Percentiles rank a stretch among this genome's conserved stretches.
These are phyloP conservation scores for Luvunga scandens DNA, from an alignment of 345 rosid genomes.

Conservation along the genomic window DNA sequence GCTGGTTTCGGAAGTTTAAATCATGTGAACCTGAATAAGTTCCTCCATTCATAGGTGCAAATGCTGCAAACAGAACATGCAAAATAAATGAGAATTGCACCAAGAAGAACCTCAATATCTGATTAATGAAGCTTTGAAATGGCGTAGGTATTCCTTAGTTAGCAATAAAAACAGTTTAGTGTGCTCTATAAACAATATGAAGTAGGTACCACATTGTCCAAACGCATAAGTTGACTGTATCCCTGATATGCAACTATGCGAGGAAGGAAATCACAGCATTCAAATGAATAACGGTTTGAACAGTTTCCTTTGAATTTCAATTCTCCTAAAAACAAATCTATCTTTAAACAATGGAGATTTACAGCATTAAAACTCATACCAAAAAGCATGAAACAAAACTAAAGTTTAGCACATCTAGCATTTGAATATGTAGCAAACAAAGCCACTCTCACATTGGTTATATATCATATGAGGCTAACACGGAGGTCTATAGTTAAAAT, in stretches of 20 bases:
- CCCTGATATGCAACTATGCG: not conserved
- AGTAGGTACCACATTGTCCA: not conserved
- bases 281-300: not conserved
- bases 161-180: not conserved
- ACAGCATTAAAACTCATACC: not conserved
- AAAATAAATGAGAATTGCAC: slow-evolving; percentile 11
- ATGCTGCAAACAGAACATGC: slow-evolving; percentile 48
- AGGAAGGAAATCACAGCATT: not conserved
- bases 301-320: not conserved
- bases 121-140: not conserved
- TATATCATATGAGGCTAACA: not conserved
- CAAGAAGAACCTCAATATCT: not conserved
- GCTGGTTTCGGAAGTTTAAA: slow-evolving; percentile 35
- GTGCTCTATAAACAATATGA: not conserved
- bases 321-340: not conserved
- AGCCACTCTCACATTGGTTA: not conserved
- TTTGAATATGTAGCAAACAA: not conserved
- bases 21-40: slow-evolving; percentile 24
- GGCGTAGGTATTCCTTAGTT: no score
- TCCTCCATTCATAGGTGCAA: slow-evolving; percentile 70
- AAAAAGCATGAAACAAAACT: not conserved
- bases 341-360: not conserved
- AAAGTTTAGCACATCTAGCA: not conserved
- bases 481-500: not conserved
- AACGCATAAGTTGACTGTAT: not conserved